A percentile compares a stretch with the other conserved stretches of the same genome.
Conservation (phyloP, 108 stramenopile genomes). For the Skeletonema grethae region DNA sequence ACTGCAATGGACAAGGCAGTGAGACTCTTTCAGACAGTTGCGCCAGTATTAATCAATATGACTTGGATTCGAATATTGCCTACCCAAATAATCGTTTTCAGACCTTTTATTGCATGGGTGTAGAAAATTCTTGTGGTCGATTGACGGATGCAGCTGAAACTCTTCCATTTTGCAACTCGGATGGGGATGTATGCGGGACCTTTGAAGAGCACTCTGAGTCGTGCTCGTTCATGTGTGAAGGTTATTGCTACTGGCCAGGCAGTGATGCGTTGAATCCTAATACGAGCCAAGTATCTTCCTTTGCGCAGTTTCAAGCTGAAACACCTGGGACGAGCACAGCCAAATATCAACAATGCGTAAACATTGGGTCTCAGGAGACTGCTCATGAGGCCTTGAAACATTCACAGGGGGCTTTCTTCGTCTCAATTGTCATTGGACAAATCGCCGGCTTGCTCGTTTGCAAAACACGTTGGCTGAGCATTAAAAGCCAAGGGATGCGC, state of each 20-base stretch:
- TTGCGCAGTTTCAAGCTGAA: not conserved
- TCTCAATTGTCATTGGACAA: not conserved
- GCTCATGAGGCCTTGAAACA: not conserved
- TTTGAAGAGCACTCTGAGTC: not conserved
- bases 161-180: not conserved
- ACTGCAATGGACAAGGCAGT: not conserved
- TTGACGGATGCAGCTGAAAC: not conserved
- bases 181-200: not conserved
- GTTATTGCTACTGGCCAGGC: not conserved
- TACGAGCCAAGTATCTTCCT: not conserved
- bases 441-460: not conserved
- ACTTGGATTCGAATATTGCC: slow-evolving; percentile 1
- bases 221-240: not conserved
- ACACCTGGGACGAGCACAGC: not conserved
- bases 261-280: not conserved
- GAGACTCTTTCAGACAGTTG: not conserved
- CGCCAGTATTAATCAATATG: not conserved
- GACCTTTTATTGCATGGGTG: not conserved
- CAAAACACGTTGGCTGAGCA: not conserved
- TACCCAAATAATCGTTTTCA: not conserved
- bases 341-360: not conserved
- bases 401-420: not conserved
- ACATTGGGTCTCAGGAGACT: not conserved
- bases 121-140: not conserved
- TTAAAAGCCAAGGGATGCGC: not conserved